Conservation (phyloP, 768 basidiomycete genomes). For the Suillus clintonianus region DNA sequence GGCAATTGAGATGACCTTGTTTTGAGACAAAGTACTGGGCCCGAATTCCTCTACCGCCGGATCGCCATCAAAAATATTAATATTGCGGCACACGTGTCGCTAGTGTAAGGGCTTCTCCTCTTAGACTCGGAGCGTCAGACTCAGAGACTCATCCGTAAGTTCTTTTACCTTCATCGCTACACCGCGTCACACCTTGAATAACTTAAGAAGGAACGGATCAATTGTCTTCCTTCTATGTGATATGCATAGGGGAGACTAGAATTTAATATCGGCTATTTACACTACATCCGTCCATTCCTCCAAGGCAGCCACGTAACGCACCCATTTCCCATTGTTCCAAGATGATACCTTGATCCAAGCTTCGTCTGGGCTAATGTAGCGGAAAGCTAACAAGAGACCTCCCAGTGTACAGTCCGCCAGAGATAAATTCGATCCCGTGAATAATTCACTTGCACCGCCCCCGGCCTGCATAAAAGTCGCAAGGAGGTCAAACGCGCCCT, state of each 20-base stretch:
- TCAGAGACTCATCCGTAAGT: too few species aligned
- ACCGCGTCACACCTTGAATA: too few species aligned
- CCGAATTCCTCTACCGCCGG: neutral
- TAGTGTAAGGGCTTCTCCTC: too few species aligned
- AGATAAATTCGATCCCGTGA: slow-evolving; percentile 21
- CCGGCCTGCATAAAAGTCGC: slow-evolving; percentile 5
- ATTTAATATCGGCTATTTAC: neutral
- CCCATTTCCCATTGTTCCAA: slow-evolving; percentile 33
- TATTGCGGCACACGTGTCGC: too few species aligned
- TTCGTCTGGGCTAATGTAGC: slow-evolving; percentile 27
- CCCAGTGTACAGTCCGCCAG: slow-evolving; percentile 31
- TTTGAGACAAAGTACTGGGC: neutral
- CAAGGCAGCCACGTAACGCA: slow-evolving; percentile 18
- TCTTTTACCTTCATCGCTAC: too few species aligned
- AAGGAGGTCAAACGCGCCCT: slow-evolving; percentile 15
- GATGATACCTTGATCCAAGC: slow-evolving; percentile 22
- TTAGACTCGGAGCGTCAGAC: too few species aligned
- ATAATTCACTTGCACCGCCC: slow-evolving; percentile 12
- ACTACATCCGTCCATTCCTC: slow-evolving; percentile 17
- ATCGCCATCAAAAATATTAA: too few species aligned
- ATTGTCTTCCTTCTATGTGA: too few species aligned
- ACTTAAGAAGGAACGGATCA: too few species aligned
- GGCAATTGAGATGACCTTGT: too few species aligned
- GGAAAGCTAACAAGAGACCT: slow-evolving; percentile 23
- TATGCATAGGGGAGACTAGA: too few species aligned